phyloP scores from a whole-genome alignment of 2,329 filamentous ascomycete species.

The Remersonia thermophila region DNA sequence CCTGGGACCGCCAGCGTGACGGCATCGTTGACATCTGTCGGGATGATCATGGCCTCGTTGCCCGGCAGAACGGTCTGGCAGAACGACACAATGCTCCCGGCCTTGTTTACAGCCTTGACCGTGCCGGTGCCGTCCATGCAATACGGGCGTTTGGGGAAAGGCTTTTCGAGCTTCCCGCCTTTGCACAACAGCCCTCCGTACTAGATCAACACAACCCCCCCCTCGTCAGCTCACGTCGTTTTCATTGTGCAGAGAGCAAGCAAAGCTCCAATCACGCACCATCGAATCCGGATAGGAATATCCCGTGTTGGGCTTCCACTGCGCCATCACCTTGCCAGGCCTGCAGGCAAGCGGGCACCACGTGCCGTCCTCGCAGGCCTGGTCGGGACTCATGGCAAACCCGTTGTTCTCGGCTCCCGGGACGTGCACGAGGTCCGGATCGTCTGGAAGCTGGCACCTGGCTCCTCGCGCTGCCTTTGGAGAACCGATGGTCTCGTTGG shows the following conservation, averaged over 20 bases:
- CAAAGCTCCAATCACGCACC: slow-evolving; percentile 35
- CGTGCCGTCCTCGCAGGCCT: slow-evolving; percentile 50
- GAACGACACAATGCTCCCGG: slow-evolving; percentile 50
- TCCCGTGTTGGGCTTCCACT: slow-evolving; percentile 61
- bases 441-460: slow-evolving; percentile 52
- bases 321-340: slow-evolving; percentile 61
- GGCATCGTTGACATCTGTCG: slow-evolving; percentile 49
- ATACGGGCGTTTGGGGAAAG: slow-evolving; percentile 54
- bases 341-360: slow-evolving; percentile 72
- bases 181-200: slow-evolving; percentile 66
- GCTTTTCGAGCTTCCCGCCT: slow-evolving; percentile 53
- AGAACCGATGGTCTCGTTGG: slow-evolving; percentile 9
- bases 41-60: slow-evolving; percentile 72
- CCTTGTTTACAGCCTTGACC: slow-evolving; percentile 55
- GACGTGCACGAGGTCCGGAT: slow-evolving; percentile 54
- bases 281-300: slow-evolving; percentile 61
- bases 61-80: slow-evolving; percentile 72
- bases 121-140: slow-evolving; percentile 57
- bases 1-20: slow-evolving; percentile 59
- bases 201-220: too few species aligned
- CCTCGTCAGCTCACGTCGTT: neutral
- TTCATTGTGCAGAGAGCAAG: slow-evolving; percentile 4
- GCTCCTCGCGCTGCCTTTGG: slow-evolving; percentile 38
- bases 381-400: slow-evolving; percentile 70
- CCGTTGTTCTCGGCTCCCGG: slow-evolving; percentile 58